Evolutionary conservation across 2,329 filamentous ascomycete species (phyloP).

Genomic region (Myriangium duriaei): DNA sequence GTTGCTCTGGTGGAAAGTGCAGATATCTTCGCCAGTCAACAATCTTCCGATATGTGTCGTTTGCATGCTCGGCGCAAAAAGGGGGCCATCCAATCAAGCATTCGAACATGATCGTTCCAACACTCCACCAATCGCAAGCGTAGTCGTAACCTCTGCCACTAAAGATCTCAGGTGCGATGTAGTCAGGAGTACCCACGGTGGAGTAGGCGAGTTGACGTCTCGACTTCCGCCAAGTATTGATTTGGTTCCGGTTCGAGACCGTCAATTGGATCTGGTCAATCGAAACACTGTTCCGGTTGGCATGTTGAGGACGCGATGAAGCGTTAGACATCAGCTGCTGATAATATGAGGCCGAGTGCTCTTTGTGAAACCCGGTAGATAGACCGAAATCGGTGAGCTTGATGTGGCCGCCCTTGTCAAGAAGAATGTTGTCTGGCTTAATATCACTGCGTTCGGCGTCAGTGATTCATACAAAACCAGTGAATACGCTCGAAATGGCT

Average conservation of each 20-base stretch:
- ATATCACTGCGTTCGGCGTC: constrained; percentile 60
- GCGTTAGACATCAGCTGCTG: constrained; percentile 71
- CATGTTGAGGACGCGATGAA: constrained; percentile 30
- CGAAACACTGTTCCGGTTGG: constrained; percentile 82
- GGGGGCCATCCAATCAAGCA: constrained; percentile 97
- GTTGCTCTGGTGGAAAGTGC: constrained; percentile 93
- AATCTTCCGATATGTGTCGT: constrained; percentile 98
- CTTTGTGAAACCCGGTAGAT: constrained; percentile 93
- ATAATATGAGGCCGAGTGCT: constrained; percentile 97
- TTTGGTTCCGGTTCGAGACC: constrained; percentile 92
- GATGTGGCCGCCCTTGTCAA: constrained; percentile 91
- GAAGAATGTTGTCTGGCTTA: constrained; percentile 95
- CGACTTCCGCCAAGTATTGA: constrained; percentile 97
- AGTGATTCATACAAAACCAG: too few species aligned
- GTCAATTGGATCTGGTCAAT: constrained; percentile 97
- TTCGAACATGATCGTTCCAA: constrained; percentile 99
- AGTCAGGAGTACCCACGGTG: constrained; percentile 94
- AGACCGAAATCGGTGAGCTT: constrained; percentile 97
- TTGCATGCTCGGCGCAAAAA: constrained; percentile 94
- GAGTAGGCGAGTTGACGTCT: constrained; percentile 94
- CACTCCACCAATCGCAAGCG: constrained; percentile 97
- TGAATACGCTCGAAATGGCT: neutral
- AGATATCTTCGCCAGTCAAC: constrained; percentile 94
- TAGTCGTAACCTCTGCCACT: constrained; percentile 92
- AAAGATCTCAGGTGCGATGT: constrained; percentile 97